phyloP scores from a whole-genome alignment of 2,329 filamentous ascomycete species.

The Pyricularia pennisetigena region DNA sequence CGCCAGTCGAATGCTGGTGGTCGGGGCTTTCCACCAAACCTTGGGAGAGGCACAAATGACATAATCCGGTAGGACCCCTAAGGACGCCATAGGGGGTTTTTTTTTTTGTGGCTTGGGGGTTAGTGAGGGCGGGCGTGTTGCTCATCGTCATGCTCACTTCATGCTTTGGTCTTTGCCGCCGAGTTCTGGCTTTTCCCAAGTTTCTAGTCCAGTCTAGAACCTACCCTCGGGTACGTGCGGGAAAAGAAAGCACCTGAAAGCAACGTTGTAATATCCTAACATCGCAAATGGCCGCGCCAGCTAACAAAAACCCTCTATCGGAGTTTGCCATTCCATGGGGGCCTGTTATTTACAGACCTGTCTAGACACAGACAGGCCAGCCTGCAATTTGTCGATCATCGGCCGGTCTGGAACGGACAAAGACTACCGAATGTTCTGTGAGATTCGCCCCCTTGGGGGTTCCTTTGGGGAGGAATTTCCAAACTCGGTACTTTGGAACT shows the following conservation, averaged over 20 bases:
- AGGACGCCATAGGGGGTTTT: background rate
- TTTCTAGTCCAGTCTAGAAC: background rate
- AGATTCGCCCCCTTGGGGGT: background rate
- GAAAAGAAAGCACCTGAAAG: background rate
- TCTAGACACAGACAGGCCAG: background rate
- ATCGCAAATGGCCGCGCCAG: background rate
- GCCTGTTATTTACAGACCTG: background rate
- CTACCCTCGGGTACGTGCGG: background rate
- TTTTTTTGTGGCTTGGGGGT: background rate
- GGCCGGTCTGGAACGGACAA: background rate
- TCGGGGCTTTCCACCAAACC: background rate
- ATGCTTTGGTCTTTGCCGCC: background rate
- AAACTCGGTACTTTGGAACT: background rate
- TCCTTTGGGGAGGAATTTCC: background rate
- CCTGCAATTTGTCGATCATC: background rate
- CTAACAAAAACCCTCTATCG: background rate
- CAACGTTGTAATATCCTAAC: background rate
- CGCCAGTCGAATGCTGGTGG: background rate
- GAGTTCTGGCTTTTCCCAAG: background rate
- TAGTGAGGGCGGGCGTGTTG: background rate
- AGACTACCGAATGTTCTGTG: background rate
- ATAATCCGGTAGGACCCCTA: background rate
- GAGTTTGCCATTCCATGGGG: background rate
- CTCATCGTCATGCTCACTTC: background rate
- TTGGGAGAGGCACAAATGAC: background rate